A percentile compares a stretch with the other conserved stretches of the same genome.
phyloP scores from a whole-genome alignment of 352 stramenopile genomes.

The Phytophthora pini region DNA sequence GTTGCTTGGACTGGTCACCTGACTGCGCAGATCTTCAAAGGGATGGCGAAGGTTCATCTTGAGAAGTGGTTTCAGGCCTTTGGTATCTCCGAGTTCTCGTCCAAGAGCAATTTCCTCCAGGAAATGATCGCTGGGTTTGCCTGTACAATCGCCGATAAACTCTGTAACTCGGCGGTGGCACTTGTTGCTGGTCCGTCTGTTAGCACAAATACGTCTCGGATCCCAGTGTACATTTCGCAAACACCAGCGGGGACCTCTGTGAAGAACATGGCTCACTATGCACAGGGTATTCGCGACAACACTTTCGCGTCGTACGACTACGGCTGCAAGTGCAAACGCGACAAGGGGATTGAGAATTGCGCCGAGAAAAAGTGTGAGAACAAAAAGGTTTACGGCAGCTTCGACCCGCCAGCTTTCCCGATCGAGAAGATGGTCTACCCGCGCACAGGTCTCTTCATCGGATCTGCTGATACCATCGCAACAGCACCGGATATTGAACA shows the following conservation, averaged over 20 bases:
- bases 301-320: slow-evolving; percentile 61
- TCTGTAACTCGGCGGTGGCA: slow-evolving; percentile 44
- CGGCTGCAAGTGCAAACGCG: slow-evolving; percentile 43
- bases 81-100: slow-evolving; percentile 48
- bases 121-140: slow-evolving; percentile 40
- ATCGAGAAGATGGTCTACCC: slow-evolving; percentile 41
- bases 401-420: slow-evolving; percentile 39
- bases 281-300: slow-evolving; percentile 53
- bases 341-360: slow-evolving; percentile 37
- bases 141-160: slow-evolving; percentile 43
- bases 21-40: slow-evolving; percentile 43
- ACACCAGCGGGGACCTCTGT: slow-evolving; percentile 58
- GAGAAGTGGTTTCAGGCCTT: slow-evolving; percentile 46
- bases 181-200: slow-evolving; percentile 43
- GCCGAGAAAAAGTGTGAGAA: slow-evolving; percentile 43
- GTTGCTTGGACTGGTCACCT: slow-evolving; percentile 46
- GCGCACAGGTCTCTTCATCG: slow-evolving; percentile 46
- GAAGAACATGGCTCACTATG: slow-evolving; percentile 64
- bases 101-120: slow-evolving; percentile 36
- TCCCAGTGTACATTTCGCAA: slow-evolving; percentile 62
- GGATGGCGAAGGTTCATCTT: slow-evolving; percentile 36
- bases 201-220: slow-evolving; percentile 52
- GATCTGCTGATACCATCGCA: slow-evolving; percentile 48
- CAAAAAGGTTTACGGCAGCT: slow-evolving; percentile 51
- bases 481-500: slow-evolving; percentile 43